These are phyloP conservation scores for Arthroderma sp. DNA, from an alignment of 2,329 filamentous ascomycete genomes.

Conservation along the genomic window DNA sequence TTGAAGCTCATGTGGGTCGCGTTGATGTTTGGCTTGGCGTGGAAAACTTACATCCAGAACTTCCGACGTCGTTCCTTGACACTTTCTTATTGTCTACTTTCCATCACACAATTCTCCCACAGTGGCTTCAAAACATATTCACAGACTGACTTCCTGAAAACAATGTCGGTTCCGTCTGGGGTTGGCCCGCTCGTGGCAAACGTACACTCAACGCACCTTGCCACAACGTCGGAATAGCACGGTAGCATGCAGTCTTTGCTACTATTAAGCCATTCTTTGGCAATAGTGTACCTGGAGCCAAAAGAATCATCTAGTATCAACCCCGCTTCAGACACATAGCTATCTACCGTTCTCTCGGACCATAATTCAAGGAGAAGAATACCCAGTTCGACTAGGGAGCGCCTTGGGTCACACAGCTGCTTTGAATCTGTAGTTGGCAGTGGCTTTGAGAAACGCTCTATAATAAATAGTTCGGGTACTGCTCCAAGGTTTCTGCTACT, in stretches of 20 bases:
- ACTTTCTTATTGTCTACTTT: too few species aligned
- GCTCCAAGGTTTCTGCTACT: not conserved
- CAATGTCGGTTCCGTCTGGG: not conserved
- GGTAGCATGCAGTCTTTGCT: not conserved
- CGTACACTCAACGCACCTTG: not conserved
- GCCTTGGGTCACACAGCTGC: not conserved
- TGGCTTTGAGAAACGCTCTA: not conserved
- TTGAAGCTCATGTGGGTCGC: too few species aligned
- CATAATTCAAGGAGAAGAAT: not conserved
- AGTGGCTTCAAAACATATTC: slow-evolving; percentile 1
- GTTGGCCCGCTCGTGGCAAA: not conserved
- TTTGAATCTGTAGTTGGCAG: not conserved
- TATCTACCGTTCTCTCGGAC: not conserved
- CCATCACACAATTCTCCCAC: slow-evolving; percentile 1
- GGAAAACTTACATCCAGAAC: too few species aligned
- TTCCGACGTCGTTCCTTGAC: too few species aligned
- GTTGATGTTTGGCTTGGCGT: too few species aligned
- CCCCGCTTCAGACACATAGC: not conserved
- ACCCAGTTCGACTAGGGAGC: not conserved
- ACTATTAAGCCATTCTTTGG: not conserved
- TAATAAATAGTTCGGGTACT: not conserved
- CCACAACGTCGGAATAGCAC: not conserved
- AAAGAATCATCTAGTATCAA: not conserved
- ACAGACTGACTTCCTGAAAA: not conserved
- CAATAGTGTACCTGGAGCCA: not conserved